A percentile compares a stretch with the other conserved stretches of the same genome.
phyloP scores from a whole-genome alignment of 352 stramenopile species.

The Globisporangium uncinulatum region DNA sequence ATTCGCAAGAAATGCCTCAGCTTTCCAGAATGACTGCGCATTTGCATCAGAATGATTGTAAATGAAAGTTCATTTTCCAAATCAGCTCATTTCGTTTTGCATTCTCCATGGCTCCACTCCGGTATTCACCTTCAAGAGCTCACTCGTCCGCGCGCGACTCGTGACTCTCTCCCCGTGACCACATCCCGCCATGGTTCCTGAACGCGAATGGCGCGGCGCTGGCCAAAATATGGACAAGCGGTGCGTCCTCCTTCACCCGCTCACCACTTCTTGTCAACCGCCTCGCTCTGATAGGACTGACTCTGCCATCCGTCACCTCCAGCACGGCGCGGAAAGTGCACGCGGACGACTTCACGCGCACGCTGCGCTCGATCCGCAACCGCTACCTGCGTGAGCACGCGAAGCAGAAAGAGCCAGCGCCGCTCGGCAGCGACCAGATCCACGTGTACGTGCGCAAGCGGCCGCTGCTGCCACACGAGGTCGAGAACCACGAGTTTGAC shows the following conservation, averaged over 20 bases:
- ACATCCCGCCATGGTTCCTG: constrained; percentile 36
- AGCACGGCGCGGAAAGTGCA: constrained; percentile 71
- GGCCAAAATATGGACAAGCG: constrained; percentile 80
- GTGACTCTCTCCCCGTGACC: neutral
- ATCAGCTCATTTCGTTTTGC: too few relatives aligned
- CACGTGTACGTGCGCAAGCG: constrained; percentile 86
- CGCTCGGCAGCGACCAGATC: constrained; percentile 47
- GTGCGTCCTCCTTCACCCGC: constrained; percentile 13
- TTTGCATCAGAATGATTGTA: constrained; percentile 2
- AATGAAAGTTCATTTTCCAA: too few relatives aligned
- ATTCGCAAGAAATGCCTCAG: too few relatives aligned
- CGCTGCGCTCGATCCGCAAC: constrained; percentile 34
- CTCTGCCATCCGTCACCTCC: neutral
- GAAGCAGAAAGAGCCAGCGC: constrained; percentile 1
- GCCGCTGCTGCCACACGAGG: constrained; percentile 82
- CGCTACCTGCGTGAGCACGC: constrained; percentile 29
- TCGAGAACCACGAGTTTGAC: constrained; percentile 83
- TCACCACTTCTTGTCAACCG: neutral
- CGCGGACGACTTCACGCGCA: constrained; percentile 39
- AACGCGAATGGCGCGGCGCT: constrained; percentile 52
- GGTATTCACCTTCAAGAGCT: too few relatives aligned
- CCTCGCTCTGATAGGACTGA: neutral
- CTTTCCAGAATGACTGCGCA: constrained; percentile 1
- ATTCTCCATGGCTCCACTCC: too few relatives aligned
- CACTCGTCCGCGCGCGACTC: too few relatives aligned